Evolutionary conservation across 1,284 basidiomycete species (phyloP), one percentile per base, ranked within the genome.

Genomic region (Leccinum fallax): DNA sequence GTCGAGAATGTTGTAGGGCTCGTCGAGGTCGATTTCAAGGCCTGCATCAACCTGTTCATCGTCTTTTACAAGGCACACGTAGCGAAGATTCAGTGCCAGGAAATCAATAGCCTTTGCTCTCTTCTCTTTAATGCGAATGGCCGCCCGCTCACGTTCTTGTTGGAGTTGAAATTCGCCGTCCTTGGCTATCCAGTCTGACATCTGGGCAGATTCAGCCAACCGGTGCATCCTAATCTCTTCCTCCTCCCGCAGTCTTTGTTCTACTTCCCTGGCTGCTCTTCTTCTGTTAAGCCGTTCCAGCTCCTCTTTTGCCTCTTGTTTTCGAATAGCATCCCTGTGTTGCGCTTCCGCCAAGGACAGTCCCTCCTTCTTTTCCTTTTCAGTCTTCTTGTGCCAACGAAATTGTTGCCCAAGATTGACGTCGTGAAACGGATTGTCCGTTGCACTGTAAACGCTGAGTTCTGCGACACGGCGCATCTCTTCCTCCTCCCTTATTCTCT

Each of bases 91-190:
- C 71, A 98, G 85, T 48, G 94, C 93, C 64, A 98, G 78, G 75
- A 96, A 97, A 75, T 98, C 95, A 69, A 98, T 90, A 10, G 95
- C 95, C 74, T 97, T 97, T 1, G 97, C 97, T 56, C 97, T 83
- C 75, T 97, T 95, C 78, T 98, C 97, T 71, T 93, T 90, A 71
- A 98, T 89, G 57, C 97, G 85, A 72, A 99, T 99, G 57, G 92
- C 89, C 19, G 97, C 97, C 65, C 97, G 84, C 62, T 85, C 83
- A 62, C 94, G 85, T 68, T 97, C 93, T 78, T 99, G 97, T 67
- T 98, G 94, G 48, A 99, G 85, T 75, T 97, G 93, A 76, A 99
- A 99, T 67, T 96, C 94, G 60, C 95, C 97, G 71, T 99, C 97
- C 76, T 97, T 97, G 30, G 93, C 88, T 64, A 98, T 83, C 97